phyloP scores from a whole-genome alignment of 2,329 filamentous ascomycete species.

The Fusarium transvaalense region DNA sequence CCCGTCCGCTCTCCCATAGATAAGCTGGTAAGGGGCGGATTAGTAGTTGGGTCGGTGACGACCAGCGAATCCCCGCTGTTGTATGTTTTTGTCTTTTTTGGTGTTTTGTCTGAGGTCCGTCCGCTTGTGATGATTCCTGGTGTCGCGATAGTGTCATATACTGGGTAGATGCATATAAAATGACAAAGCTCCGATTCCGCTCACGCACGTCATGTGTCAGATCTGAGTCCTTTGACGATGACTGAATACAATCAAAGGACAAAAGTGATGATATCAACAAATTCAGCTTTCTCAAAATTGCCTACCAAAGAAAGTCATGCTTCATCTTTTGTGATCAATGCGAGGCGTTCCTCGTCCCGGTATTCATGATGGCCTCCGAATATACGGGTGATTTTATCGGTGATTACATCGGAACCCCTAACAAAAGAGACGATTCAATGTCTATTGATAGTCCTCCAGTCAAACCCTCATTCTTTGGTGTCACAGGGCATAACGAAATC shows the following conservation, averaged over 20 bases:
- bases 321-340: accelerated
- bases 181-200: constrained; percentile 1
- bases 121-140: neutral
- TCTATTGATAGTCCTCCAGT: neutral
- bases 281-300: neutral
- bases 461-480: constrained; percentile 13
- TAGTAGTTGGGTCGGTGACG: no score
- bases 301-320: accelerated
- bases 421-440: neutral
- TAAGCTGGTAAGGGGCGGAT: no score
- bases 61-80: no score
- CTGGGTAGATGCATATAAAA: neutral
- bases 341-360: accelerated
- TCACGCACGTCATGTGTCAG: neutral
- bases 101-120: neutral
- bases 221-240: neutral
- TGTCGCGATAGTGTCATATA: neutral
- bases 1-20: no score
- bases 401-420: neutral
- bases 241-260: neutral
- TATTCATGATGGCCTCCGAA: neutral
- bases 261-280: neutral
- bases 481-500: constrained; percentile 1
- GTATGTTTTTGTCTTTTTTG: neutral
- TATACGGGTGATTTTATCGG: neutral